phyloP scores from a whole-genome alignment of 352 stramenopile species.

The Globisporangium abappressorium region DNA sequence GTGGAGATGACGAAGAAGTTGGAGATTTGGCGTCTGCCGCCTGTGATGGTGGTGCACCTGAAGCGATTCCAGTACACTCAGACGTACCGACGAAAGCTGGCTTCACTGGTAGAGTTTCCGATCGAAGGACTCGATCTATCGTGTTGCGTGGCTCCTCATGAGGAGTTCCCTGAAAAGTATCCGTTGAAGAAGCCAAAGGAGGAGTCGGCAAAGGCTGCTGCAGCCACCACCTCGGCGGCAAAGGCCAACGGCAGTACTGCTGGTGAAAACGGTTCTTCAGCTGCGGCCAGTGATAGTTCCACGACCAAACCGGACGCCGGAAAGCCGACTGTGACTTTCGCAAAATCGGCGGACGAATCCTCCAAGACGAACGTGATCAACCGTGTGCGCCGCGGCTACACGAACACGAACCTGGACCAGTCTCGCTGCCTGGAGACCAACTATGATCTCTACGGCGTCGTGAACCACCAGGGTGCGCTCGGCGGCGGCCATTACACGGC shows the following conservation, averaged over 20 bases:
- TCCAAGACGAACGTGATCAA: conserved; percentile 40
- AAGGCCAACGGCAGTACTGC: background rate
- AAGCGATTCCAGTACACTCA: conserved; percentile 99
- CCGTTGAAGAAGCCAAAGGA: conserved; percentile 56
- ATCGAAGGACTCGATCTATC: conserved; percentile 94
- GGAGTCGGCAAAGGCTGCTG: background rate
- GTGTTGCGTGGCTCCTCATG: conserved; percentile 82
- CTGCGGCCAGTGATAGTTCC: background rate
- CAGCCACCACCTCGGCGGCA: background rate
- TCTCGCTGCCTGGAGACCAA: conserved; percentile 84
- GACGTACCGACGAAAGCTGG: conserved; percentile 84
- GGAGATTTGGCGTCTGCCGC: conserved; percentile 95
- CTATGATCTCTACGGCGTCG: conserved; percentile 87
- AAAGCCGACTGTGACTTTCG: conserved; percentile 17
- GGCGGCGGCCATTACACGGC: conserved; percentile 87
- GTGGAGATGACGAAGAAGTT: conserved; percentile 98
- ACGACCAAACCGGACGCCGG: conserved; percentile 6
- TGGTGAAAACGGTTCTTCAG: conserved; percentile 1
- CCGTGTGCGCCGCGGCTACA: conserved; percentile 78
- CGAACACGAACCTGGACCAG: conserved; percentile 87
- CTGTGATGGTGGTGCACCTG: conserved; percentile 98
- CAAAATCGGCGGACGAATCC: conserved; percentile 1
- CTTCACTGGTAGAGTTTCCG: conserved; percentile 95
- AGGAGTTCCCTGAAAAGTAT: conserved; percentile 79
- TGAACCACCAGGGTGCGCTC: conserved; percentile 87